Base-by-base conservation (phyloP, 2,329 filamentous ascomycete genomes). In the Sclerotiophoma versabilis region DNA sequence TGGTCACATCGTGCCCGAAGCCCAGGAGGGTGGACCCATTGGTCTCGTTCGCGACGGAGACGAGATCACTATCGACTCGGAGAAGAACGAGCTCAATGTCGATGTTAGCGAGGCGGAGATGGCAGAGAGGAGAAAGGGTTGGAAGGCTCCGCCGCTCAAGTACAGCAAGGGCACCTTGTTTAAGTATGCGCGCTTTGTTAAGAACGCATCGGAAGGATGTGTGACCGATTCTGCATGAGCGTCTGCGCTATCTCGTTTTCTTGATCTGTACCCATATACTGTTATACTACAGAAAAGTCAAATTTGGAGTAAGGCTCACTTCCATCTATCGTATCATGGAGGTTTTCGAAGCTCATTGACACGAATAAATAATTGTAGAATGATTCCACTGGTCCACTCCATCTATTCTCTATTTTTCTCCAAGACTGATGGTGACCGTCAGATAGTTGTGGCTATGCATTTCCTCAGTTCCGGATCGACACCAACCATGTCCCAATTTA, bases 1-100 rank as follows among this genome's bases (percentile, higher is more conserved):
- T 67, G 91, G 91, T 1, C 91, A 95, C 76, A 89, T 96, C 58
- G 91, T 93, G 33, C 92, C 92, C 22, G 92, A 96, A 78, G 92
- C 92, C 8, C 88, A 91, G 71, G 90, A 90, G 62, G 92, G 92
- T 43, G 92, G 92, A 0, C 92, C 92, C 2, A 95, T 96, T 58
- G 92, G 85, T 12, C 82, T 96, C 10, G 89, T 95, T n/a, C 75
- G 84, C 64, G 88, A 96, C 63, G 92, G 92, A 22, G 92, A 96
- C 72, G 82, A 82, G 53, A 89, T 96, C 63, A 85, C 87, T 42
- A 96, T 96, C 56, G 91, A 96, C 68, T 90, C 92, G 0, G 89
- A 93, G 74, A 85, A 86, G 71, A 84, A 84, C 37, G 82, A 81
- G 44, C 84, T 82, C 75, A 92, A 84, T 62, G 79, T 91, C 4